These are phyloP conservation scores for Lepidium africanum DNA, from an alignment of 345 rosid species.

Conservation along the genomic window DNA sequence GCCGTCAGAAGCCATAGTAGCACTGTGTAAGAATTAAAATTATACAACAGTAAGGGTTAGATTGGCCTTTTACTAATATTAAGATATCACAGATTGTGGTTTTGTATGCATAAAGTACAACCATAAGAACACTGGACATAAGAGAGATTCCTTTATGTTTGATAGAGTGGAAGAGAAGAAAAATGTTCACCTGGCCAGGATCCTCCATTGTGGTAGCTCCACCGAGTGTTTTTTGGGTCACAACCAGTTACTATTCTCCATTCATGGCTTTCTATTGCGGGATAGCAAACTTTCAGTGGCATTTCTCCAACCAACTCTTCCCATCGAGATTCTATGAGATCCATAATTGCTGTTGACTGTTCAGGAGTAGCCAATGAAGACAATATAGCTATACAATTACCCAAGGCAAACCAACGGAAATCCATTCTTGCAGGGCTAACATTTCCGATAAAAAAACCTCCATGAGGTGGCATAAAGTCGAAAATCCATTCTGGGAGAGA, in stretches of 20 bases:
- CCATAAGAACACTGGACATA: neutral
- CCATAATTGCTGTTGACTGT: conserved; percentile 90
- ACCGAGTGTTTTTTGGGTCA: conserved; percentile 91
- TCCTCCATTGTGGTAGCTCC: conserved; percentile 99
- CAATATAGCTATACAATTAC: conserved; percentile 81
- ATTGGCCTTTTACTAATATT: neutral
- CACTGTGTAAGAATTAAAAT: conserved; percentile 38
- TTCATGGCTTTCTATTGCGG: conserved; percentile 91
- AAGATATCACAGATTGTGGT: neutral
- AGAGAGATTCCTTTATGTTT: neutral
- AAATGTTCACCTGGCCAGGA: conserved; percentile 84
- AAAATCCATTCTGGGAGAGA: conserved; percentile 96
- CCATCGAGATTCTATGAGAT: conserved; percentile 94
- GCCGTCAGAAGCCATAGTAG: conserved; percentile 89
- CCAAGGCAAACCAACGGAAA: conserved; percentile 93
- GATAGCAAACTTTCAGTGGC: conserved; percentile 89
- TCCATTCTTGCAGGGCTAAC: conserved; percentile 97
- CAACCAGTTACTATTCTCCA: conserved; percentile 88
- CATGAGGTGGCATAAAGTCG: conserved; percentile 77
- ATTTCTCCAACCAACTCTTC: conserved; percentile 94
- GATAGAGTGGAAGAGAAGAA: neutral
- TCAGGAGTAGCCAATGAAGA: conserved; percentile 94
- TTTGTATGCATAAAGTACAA: neutral
- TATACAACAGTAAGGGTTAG: neutral
- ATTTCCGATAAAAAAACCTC: conserved; percentile 90